Evolutionary conservation across 2,329 filamentous ascomycete genomes (phyloP).

Genomic region (Chrysoporthe cubensis): DNA sequence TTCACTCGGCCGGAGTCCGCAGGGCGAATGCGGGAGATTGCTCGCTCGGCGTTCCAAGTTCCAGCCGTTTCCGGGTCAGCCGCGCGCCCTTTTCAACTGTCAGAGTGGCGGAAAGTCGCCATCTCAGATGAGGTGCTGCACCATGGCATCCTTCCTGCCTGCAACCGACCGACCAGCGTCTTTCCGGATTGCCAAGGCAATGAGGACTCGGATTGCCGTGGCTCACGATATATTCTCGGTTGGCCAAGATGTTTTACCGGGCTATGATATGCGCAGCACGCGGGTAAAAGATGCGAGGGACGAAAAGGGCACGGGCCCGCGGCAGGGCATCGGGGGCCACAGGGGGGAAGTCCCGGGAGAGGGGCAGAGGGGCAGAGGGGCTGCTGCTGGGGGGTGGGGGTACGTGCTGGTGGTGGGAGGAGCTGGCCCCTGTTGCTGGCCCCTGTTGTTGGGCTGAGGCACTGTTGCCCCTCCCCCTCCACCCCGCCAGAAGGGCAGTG

Average conservation of each 20-base stretch:
- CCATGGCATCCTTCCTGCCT: not conserved
- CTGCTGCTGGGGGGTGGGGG: no score
- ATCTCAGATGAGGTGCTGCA: no score
- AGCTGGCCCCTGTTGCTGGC: no score
- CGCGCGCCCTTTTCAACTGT: not conserved
- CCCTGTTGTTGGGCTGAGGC: no score
- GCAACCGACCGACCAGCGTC: not conserved
- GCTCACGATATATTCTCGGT: constrained; percentile 9
- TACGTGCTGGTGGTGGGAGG: no score
- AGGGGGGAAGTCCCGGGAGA: not conserved
- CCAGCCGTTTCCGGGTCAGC: not conserved
- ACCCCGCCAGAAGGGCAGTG: not conserved
- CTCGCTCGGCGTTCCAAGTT: not conserved
- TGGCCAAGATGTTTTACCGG: constrained; percentile 4
- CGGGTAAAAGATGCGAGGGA: not conserved
- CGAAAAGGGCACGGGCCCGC: constrained; percentile 4
- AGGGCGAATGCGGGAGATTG: constrained; percentile 2
- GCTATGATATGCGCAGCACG: not conserved
- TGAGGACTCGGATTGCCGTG: not conserved
- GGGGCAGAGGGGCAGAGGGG: not conserved
- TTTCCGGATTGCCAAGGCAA: not conserved
- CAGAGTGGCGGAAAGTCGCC: not conserved
- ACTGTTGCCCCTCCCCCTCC: not conserved
- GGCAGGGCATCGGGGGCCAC: not conserved
- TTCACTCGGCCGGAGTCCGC: constrained; percentile 9